A percentile compares a stretch with the other conserved stretches of the same genome.
phyloP scores from a whole-genome alignment of 495 filamentous ascomycete species.

The Poronia punctata region DNA sequence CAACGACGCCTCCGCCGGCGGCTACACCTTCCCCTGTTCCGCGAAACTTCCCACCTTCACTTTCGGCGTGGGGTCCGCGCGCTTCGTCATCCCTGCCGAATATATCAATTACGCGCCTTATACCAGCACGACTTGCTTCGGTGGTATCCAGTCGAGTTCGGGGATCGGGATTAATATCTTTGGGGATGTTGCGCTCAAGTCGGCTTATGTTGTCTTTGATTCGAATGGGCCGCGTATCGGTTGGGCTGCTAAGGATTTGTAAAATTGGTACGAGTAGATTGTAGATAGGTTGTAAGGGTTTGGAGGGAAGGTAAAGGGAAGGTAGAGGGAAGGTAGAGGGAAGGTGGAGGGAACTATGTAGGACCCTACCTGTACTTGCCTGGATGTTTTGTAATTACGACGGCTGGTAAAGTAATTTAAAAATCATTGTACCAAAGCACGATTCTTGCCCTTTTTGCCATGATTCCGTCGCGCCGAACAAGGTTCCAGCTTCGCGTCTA shows the following conservation, averaged over 20 bases:
- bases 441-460: no score
- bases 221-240: constrained; percentile 42
- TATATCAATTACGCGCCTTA: constrained; percentile 49
- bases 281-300: no score
- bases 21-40: constrained; percentile 62
- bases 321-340: no score
- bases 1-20: constrained; percentile 45
- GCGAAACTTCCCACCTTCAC: constrained; percentile 55
- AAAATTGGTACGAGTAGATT: no score
- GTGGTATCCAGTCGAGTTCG: constrained; percentile 55
- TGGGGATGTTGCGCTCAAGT: constrained; percentile 74
- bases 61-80: constrained; percentile 44
- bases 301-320: not conserved
- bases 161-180: constrained; percentile 63
- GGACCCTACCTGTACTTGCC: no score
- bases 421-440: no score
- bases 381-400: no score
- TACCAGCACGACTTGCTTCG: constrained; percentile 45
- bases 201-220: constrained; percentile 70
- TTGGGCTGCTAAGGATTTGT: constrained; percentile 45
- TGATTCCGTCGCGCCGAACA: no score
- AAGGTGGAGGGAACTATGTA: no score
- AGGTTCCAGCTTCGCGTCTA: no score
- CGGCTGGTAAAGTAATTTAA: no score
- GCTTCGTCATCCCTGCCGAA: constrained; percentile 46